Evolutionary conservation across 768 basidiomycete genomes (phyloP), one percentile per base, ranked within the genome.

Genomic region (Dentipellis fragilis): DNA sequence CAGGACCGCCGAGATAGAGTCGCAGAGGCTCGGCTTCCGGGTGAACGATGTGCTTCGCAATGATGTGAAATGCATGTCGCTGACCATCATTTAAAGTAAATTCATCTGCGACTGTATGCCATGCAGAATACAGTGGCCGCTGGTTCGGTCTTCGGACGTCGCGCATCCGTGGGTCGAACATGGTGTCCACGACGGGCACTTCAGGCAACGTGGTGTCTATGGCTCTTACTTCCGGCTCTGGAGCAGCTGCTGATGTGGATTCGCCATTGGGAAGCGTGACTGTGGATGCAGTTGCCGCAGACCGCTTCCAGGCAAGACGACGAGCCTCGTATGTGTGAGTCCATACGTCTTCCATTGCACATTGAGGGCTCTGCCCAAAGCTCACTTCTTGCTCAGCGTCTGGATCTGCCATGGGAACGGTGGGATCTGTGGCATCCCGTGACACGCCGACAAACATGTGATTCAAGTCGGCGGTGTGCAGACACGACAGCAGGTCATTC

Each of bases 1-100:
- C 74, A 1, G 73, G 54, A 0, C 75, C 75, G 2, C 60, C 62
- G 0, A 77, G 11, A 21, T 67, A 71, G 72, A 76, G 71, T 0
- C 62, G 52, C 4, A 75, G 54, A 3, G 64, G 67, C 7, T 60
- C 46, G 2, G 49, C 17, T 6, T 61, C 34, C 22, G 4, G 12
- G 9, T 55, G 22, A 6, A 61, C 12, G 35, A 58, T 61, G 47
- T 74, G 71, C 0, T 65, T 39, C 7, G 63, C 59, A 9, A 76
- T 63, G 7, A 72, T 64, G 8, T 53, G 12, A 39, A 74, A 72
- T 14, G 70, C 72, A 9, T 55, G 53, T 9, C 47, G 56, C 58
- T 75, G 73, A 49, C 73, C 70, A 3, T 4, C 51, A 52, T 73
- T 75, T 12, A 75, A 55, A 5, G 64, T 69, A 72, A 42, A 69